Evolutionary conservation across 2,329 filamentous ascomycete genomes (phyloP).

Genomic region (Thermothelomyces thermophilus): DNA sequence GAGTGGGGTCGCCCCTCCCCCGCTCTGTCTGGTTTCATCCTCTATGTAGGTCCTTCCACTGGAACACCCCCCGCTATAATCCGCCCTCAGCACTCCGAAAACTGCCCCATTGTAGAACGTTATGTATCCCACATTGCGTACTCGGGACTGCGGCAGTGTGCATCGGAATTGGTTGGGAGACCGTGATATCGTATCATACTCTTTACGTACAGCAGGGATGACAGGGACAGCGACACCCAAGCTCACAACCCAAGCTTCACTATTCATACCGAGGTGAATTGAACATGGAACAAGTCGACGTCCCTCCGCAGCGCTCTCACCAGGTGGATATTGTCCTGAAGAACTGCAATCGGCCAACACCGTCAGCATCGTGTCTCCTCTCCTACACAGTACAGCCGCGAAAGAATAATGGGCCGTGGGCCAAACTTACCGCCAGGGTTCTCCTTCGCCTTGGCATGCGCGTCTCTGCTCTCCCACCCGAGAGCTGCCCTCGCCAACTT

Average conservation of each 20-base stretch:
- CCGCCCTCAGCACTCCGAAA: too few species aligned
- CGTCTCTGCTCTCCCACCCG: conserved; percentile 24
- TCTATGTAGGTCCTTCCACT: too few species aligned
- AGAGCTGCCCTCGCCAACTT: conserved; percentile 21
- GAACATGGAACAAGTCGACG: conserved; percentile 20
- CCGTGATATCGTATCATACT: too few species aligned
- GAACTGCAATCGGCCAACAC: conserved; percentile 3
- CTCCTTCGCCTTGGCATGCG: conserved; percentile 21
- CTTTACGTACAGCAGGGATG: too few species aligned
- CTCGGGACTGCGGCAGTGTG: too few species aligned
- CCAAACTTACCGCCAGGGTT: conserved; percentile 9
- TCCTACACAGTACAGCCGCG: neutral
- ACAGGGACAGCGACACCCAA: too few species aligned
- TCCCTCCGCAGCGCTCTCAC: conserved; percentile 11
- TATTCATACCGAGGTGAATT: conserved; percentile 16
- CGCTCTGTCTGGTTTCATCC: too few species aligned
- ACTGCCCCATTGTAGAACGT: too few species aligned
- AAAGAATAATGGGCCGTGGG: neutral
- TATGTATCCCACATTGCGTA: too few species aligned
- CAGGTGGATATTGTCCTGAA: conserved; percentile 17
- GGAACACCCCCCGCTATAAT: too few species aligned
- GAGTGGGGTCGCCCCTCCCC: neutral
- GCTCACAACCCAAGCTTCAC: too few species aligned
- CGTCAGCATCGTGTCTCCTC: neutral
- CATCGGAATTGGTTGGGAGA: too few species aligned